Evolutionary conservation across 2,329 filamentous ascomycete species (phyloP).

Genomic region (Ascochyta lentis): DNA sequence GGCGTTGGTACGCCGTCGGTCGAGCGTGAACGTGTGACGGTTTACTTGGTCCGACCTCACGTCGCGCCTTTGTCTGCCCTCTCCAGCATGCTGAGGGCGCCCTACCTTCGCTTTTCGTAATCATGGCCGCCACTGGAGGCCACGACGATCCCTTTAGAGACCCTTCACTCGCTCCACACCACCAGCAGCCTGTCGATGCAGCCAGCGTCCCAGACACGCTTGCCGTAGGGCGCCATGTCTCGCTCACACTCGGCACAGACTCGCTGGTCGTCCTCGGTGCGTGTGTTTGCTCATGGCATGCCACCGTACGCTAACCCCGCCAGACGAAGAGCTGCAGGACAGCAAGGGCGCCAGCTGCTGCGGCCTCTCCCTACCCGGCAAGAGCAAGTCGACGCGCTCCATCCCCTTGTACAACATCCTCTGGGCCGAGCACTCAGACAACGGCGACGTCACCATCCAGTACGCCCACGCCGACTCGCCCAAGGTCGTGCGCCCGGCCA

Average conservation of each 20-base stretch:
- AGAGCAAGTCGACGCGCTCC: slow-evolving; percentile 59
- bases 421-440: slow-evolving; percentile 72
- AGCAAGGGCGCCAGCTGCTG: slow-evolving; percentile 61
- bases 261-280: slow-evolving; percentile 65
- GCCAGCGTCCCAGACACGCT: slow-evolving; percentile 51
- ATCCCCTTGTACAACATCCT: slow-evolving; percentile 86
- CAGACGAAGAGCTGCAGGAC: slow-evolving; percentile 62
- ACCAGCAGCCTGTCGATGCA: slow-evolving; percentile 4
- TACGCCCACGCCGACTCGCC: slow-evolving; percentile 69
- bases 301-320: background rate
- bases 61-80: background rate
- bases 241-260: slow-evolving; percentile 66
- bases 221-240: slow-evolving; percentile 63
- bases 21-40: slow-evolving; percentile 1
- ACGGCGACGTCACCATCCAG: slow-evolving; percentile 69
- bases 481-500: slow-evolving; percentile 65
- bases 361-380: slow-evolving; percentile 58
- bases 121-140: slow-evolving; percentile 30
- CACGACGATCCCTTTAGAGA: slow-evolving; percentile 42
- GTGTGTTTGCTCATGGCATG: slow-evolving; percentile 7
- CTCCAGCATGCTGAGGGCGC: slow-evolving; percentile 16
- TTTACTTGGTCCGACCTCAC: background rate
- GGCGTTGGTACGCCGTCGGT: background rate
- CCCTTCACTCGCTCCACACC: slow-evolving; percentile 16
- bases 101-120: slow-evolving; percentile 20